Conservation (phyloP, 352 stramenopile species). For the Globisporangium irregulare region DNA sequence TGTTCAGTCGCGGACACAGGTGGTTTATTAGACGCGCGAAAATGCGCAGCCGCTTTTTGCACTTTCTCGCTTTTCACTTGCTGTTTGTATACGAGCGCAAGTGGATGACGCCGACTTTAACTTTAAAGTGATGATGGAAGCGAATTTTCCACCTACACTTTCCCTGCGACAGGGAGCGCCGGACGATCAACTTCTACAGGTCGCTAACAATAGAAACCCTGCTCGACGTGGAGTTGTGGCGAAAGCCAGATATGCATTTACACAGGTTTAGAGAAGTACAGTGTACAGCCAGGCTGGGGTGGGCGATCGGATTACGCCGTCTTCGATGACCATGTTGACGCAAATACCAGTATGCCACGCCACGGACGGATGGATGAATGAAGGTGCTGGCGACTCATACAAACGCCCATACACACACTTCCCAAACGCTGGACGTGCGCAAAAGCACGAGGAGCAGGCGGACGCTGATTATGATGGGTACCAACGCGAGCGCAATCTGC, state of each 20-base stretch:
- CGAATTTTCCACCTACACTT: not conserved
- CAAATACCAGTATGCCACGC: not conserved
- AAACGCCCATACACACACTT: not conserved
- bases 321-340: not conserved
- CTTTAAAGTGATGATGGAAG: not conserved
- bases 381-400: not conserved
- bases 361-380: not conserved
- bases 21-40: not conserved
- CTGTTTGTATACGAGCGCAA: not conserved
- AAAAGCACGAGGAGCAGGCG: not conserved
- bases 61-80: not conserved
- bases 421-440: no score
- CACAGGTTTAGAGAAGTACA: not conserved
- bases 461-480: not conserved
- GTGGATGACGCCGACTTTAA: conserved; percentile 1
- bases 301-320: not conserved
- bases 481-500: not conserved
- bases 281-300: not conserved
- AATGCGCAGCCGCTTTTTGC: not conserved
- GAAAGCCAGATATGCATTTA: not conserved
- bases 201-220: not conserved
- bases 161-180: not conserved
- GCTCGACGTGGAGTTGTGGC: no score
- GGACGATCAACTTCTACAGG: not conserved
- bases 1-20: not conserved